phyloP scores from a whole-genome alignment of 2,329 filamentous ascomycete genomes.

The Calonectria pauciramosa region DNA sequence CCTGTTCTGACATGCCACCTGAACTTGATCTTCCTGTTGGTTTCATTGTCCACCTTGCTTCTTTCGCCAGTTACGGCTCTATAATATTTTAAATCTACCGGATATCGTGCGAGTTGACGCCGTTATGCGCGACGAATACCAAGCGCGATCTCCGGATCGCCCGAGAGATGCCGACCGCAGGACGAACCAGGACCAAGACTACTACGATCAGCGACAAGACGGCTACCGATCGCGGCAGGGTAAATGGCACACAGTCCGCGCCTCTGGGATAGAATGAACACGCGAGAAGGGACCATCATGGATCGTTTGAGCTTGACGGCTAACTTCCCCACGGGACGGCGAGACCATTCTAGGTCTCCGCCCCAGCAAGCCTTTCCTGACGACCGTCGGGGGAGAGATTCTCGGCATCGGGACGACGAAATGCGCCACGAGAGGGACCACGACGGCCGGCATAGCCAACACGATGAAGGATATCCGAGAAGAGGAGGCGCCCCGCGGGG shows the following conservation, averaged over 20 bases:
- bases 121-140: slow-evolving; percentile 61
- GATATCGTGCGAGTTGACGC: slow-evolving; percentile 39
- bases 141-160: slow-evolving; percentile 48
- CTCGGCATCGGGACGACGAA: slow-evolving; percentile 42
- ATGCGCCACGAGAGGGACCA: slow-evolving; percentile 42
- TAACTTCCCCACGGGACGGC: slow-evolving; percentile 61
- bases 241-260: slow-evolving; percentile 57
- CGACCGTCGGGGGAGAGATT: slow-evolving; percentile 49
- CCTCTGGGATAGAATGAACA: slow-evolving; percentile 43
- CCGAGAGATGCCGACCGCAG: slow-evolving; percentile 45
- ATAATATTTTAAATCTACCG: not conserved
- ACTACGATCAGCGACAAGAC: slow-evolving; percentile 50
- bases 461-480: slow-evolving; percentile 45
- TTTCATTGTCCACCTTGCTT: not conserved
- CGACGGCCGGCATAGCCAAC: slow-evolving; percentile 44
- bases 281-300: slow-evolving; percentile 44
- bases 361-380: slow-evolving; percentile 55
- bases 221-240: slow-evolving; percentile 64
- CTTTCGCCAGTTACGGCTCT: not conserved
- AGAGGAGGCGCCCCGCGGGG: slow-evolving; percentile 41
- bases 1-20: slow-evolving; percentile 10
- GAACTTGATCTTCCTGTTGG: not conserved
- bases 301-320: slow-evolving; percentile 54
- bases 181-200: slow-evolving; percentile 39
- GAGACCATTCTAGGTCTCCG: slow-evolving; percentile 60